Evolutionary conservation across 2,329 filamentous ascomycete genomes (phyloP).

Genomic region (Colletotrichum ledebouriae): DNA sequence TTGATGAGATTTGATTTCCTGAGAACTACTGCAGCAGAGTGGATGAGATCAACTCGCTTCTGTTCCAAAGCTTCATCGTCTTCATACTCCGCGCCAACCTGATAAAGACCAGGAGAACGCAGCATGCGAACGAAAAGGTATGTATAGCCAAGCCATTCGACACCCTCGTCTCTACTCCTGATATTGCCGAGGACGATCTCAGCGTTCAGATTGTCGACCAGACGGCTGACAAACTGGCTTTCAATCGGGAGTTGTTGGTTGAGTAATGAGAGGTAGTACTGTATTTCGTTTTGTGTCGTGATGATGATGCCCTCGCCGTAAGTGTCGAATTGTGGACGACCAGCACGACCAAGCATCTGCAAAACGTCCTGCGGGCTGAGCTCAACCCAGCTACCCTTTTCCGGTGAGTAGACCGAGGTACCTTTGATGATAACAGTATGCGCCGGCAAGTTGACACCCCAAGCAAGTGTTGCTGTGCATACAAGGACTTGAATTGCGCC

Average conservation of each 20-base stretch:
- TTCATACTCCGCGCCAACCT: slow-evolving; percentile 95
- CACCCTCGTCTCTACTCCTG: slow-evolving; percentile 90
- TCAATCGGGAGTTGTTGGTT: slow-evolving; percentile 99
- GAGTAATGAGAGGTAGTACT: slow-evolving; percentile 95
- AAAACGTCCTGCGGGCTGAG: slow-evolving; percentile 96
- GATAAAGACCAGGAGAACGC: slow-evolving; percentile 92
- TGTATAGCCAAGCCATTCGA: slow-evolving; percentile 99
- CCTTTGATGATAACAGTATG: slow-evolving; percentile 99
- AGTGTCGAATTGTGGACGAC: slow-evolving; percentile 95
- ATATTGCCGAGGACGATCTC: slow-evolving; percentile 96
- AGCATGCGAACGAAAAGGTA: slow-evolving; percentile 99
- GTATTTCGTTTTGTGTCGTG: slow-evolving; percentile 92
- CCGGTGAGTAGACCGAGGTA: slow-evolving; percentile 96
- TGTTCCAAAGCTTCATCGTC: slow-evolving; percentile 93
- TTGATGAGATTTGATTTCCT: slow-evolving; percentile 92
- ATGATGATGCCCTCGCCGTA: slow-evolving; percentile 99
- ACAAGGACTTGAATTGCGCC: slow-evolving; percentile 95
- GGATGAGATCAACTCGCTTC: slow-evolving; percentile 96
- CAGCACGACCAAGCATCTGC: slow-evolving; percentile 98
- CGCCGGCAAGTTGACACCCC: slow-evolving; percentile 98
- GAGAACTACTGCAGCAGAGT: slow-evolving; percentile 89
- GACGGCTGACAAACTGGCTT: slow-evolving; percentile 91
- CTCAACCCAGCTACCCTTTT: slow-evolving; percentile 99
- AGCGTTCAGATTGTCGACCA: slow-evolving; percentile 96
- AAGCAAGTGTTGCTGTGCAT: slow-evolving; percentile 97